Base-by-base conservation (phyloP, 2,329 filamentous ascomycete genomes). In the Ploettnerulaceae sp. region DNA sequence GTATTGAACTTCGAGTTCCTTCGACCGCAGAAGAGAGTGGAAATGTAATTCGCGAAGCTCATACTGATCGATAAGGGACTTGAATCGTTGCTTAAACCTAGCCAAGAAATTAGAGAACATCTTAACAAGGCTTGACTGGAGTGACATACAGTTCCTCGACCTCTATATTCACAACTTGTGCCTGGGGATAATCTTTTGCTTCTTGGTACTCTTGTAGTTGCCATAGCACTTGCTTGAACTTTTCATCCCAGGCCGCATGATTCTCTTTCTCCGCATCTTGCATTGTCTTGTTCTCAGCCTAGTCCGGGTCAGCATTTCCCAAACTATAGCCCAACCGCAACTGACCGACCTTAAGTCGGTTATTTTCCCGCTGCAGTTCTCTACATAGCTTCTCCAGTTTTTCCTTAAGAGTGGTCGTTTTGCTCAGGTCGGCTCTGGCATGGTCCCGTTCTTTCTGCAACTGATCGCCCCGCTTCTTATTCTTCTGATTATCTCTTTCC, bases 401-500 rank as follows among this genome's bases (percentile, higher is more conserved):
- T 66, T 97, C 90, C 67, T 95, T 96, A 64, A 97, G 80, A 1
- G 84, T 86, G 15, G 86, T 83, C 17, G 90, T 91, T 69, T 95
- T 95, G 69, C 82, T 91, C 46, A 95, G 74, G 65, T 98, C 93
- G 36, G 84, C 86, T 59, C 89, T 82, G 47, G 86, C 85, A 57
- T 87, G 82, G 64, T 98, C 93, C 66, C 95, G 94, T 61, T 98
- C 93, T 66, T 97, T 98, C 67, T 98, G 93, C 45, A 98, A 69
- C 61, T 89, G 85, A 65, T 98, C 93, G 20, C 87, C 88, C 18
- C 89, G 84, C 67, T 96, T 95, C 74, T 96, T 97, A 61, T 91
- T 93, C 69, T 95, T 97, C 52, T 87, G 79, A 63, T 95, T 90
- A 53, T 98, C 93, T 51, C 90, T 84, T 66, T 98, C 91, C 50